Conservation (phyloP, 495 filamentous ascomycete species). For the Thozetella sp. region DNA sequence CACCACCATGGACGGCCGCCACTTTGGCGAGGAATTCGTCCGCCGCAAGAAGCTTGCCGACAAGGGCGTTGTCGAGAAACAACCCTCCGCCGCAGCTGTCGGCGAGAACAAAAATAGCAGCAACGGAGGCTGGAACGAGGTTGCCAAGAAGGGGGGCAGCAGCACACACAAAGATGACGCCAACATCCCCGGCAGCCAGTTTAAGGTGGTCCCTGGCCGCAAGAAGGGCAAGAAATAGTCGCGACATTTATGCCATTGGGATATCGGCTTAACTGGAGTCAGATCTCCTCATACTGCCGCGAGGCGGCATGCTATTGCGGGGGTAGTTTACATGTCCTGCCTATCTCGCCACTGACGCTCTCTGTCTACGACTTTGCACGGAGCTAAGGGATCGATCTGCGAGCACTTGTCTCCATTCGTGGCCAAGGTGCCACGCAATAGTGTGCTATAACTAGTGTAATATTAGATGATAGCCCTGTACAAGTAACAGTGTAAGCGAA, state of each 20-base stretch:
- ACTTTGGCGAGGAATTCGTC: constrained; percentile 93
- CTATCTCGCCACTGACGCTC: not conserved
- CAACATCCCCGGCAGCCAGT: constrained; percentile 55
- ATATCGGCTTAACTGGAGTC: not conserved
- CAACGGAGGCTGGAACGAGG: constrained; percentile 90
- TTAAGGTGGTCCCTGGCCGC: constrained; percentile 87
- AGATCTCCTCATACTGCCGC: not conserved
- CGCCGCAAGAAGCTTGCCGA: constrained; percentile 90
- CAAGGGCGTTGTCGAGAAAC: constrained; percentile 74
- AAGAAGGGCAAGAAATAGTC: constrained; percentile 76
- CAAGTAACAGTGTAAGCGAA: not conserved
- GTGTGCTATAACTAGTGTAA: no score
- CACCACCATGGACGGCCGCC: constrained; percentile 83
- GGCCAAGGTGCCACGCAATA: no score
- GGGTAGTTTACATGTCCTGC: not conserved
- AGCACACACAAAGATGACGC: constrained; percentile 43
- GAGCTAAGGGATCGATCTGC: not conserved
- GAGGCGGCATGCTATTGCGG: not conserved
- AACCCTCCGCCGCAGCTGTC: constrained; percentile 49
- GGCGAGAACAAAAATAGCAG: constrained; percentile 43
- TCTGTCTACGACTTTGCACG: not conserved
- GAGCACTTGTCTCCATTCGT: no score
- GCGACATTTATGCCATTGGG: not conserved
- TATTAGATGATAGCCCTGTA: constrained; percentile 1
- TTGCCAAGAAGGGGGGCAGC: constrained; percentile 81